A percentile compares a stretch with the other conserved stretches of the same genome.
phyloP scores from a whole-genome alignment of 208 protist genomes.

The Crithidia fasciculata region DNA sequence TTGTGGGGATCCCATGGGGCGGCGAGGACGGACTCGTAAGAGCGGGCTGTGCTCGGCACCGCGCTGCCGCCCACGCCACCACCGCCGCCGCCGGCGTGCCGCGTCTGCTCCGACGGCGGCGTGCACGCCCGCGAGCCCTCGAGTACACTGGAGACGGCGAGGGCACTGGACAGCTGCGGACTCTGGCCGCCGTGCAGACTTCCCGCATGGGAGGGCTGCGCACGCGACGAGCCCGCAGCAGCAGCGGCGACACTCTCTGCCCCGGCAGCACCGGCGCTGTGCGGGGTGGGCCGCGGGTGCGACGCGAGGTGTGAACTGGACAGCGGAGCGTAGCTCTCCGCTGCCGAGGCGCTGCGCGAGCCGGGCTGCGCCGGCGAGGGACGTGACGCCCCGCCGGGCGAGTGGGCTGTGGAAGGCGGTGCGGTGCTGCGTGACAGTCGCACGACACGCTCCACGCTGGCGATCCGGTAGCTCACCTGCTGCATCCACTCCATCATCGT shows the following conservation, averaged over 20 bases:
- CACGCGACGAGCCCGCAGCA: not conserved
- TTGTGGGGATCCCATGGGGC: slow-evolving; percentile 69
- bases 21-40: slow-evolving; percentile 63
- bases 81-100: slow-evolving; percentile 4
- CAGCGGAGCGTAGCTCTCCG: slow-evolving; percentile 12
- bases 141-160: slow-evolving; percentile 22
- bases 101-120: slow-evolving; percentile 57
- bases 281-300: not conserved
- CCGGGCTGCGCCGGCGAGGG: slow-evolving; percentile 3
- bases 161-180: slow-evolving; percentile 10
- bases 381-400: not conserved
- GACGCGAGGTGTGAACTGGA: not conserved
- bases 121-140: slow-evolving; percentile 73
- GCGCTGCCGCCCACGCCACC: slow-evolving; percentile 10
- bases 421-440: slow-evolving; percentile 18
- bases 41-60: slow-evolving; percentile 36
- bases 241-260: not conserved
- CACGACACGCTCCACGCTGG: slow-evolving; percentile 20
- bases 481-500: slow-evolving; percentile 74
- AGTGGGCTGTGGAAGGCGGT: not conserved
- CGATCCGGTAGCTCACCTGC: slow-evolving; percentile 52
- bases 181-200: slow-evolving; percentile 20
- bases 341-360: slow-evolving; percentile 11
- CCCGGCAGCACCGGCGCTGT: not conserved
- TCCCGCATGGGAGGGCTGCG: slow-evolving; percentile 1